These are phyloP conservation scores for Penicillium egyptiacum DNA, from an alignment of 495 filamentous ascomycete genomes.

Conservation along the genomic window DNA sequence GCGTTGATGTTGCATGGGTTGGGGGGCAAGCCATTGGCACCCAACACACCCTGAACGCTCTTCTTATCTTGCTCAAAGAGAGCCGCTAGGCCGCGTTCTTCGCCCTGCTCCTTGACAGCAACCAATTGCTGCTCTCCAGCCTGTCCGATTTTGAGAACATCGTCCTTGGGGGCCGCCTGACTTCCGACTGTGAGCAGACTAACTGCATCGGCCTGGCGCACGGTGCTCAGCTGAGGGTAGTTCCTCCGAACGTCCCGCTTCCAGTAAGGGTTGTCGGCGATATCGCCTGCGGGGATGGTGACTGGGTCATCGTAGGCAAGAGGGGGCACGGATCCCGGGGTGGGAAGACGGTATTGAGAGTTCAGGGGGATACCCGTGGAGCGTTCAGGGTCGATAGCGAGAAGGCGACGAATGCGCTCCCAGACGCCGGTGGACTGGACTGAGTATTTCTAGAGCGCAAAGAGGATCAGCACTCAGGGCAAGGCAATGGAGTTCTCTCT, in stretches of 20 bases:
- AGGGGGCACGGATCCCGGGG: conserved; percentile 79
- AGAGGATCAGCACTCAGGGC: neutral
- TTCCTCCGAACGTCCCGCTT: conserved; percentile 84
- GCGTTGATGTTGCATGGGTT: conserved; percentile 65
- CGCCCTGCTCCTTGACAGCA: conserved; percentile 73
- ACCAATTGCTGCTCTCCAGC: conserved; percentile 78
- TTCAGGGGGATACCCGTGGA: conserved; percentile 91
- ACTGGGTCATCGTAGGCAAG: conserved; percentile 82
- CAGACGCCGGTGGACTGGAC: conserved; percentile 88
- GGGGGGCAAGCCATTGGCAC: conserved; percentile 75
- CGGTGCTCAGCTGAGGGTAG: conserved; percentile 79
- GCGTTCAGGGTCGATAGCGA: conserved; percentile 84
- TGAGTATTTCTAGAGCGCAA: conserved; percentile 83
- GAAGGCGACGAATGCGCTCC: conserved; percentile 72
- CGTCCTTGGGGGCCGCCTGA: conserved; percentile 74
- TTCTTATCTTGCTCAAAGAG: conserved; percentile 70
- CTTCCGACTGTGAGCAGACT: conserved; percentile 83
- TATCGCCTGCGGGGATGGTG: conserved; percentile 86
- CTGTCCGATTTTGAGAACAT: conserved; percentile 74
- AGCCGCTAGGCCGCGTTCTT: conserved; percentile 65
- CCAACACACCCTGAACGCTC: conserved; percentile 64
- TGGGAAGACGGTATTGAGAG: conserved; percentile 84
- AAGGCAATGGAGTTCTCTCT: neutral
- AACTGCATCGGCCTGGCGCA: conserved; percentile 83
- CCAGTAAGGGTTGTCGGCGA: conserved; percentile 98